Evolutionary conservation across 148 eudicot genomes (phyloP), one percentile per base, ranked within the genome.

Genomic region (Nepenthes gracilis): DNA sequence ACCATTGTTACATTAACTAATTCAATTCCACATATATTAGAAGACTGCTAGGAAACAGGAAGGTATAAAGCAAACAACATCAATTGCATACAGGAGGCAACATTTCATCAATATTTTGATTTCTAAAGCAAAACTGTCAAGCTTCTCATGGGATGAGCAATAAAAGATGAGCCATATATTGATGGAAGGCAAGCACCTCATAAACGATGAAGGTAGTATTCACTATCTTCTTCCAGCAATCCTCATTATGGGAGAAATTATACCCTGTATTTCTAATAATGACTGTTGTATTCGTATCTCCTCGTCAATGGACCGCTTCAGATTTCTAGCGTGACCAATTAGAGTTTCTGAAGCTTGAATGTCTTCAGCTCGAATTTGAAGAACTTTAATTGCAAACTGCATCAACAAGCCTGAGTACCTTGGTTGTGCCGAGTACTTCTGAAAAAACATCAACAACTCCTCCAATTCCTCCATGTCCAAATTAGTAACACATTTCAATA

Each of bases 201-300:
- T 40, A 40, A 3, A 40, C 8, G 45, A 40, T 8, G 6, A 40
- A 40, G 45, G 8, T 3, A 40, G 45, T 3, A 40, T 49, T 49
- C 15, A 49, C 67, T 65, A 85, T 71, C 86, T 75, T 70, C 81
- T 85, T 56, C 95, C 89, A 67, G 87, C 95, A 66, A 84, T 81
- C 74, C 83, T 88, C 77, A 88, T 72, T 64, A 93, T 60, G 1
- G 98, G 98, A 37, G 96, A 88, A 60, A 88, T 82, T 12, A 93
- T 73, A 54, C 98, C 98, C 69, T 88, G 96, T 57, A 93, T 78
- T 77, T 93, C 96, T 55, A 79, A 75, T 77, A 93, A 68, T 2
- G 91, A 80, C 61, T 86, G 76, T 54, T 93, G 95, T 66, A 84
- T 72, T 55, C 78, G 77, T 40, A 93, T 75, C 84, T 93, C 98